Evolutionary conservation across 306 rosid genomes (phyloP).

Genomic region (Prosopis cineraria): DNA sequence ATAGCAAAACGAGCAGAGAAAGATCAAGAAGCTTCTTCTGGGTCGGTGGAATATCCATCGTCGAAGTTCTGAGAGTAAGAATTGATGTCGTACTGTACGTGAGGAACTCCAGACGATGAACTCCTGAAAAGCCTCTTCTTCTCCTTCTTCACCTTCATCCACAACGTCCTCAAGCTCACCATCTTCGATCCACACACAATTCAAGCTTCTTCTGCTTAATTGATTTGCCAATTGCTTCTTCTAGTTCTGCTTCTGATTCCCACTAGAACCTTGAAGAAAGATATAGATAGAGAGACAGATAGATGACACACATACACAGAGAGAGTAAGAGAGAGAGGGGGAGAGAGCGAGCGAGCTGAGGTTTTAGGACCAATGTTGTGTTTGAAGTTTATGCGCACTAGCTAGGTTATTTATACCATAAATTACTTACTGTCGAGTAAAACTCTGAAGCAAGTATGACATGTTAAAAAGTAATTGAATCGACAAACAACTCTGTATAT

Average conservation of each 20-base stretch:
- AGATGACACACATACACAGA: too few species aligned
- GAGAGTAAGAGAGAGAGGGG: background rate
- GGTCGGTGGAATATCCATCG: conserved; percentile 54
- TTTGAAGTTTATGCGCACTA: background rate
- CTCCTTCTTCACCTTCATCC: conserved; percentile 60
- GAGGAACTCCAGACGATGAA: conserved; percentile 5
- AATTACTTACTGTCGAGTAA: background rate
- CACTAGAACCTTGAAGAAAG: background rate
- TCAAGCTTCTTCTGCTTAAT: background rate
- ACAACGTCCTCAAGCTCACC: conserved; percentile 46
- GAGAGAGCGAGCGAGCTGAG: too few species aligned
- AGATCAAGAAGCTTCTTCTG: conserved; percentile 53
- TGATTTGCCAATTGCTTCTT: background rate
- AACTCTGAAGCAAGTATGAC: background rate
- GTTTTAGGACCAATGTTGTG: background rate
- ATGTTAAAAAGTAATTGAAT: background rate
- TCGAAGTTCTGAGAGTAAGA: conserved; percentile 69
- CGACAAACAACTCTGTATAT: background rate
- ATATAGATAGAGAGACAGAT: background rate
- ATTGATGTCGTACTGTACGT: conserved; percentile 56
- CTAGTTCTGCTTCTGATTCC: background rate
- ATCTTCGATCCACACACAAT: conserved; percentile 22
- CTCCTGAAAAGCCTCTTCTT: conserved; percentile 46
- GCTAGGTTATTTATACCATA: background rate
- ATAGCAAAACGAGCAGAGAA: conserved; percentile 75